Evolutionary conservation across 192 early-diverging fungal genomes (phyloP).

Genomic region (Jimgerdemannia lactiflua): DNA sequence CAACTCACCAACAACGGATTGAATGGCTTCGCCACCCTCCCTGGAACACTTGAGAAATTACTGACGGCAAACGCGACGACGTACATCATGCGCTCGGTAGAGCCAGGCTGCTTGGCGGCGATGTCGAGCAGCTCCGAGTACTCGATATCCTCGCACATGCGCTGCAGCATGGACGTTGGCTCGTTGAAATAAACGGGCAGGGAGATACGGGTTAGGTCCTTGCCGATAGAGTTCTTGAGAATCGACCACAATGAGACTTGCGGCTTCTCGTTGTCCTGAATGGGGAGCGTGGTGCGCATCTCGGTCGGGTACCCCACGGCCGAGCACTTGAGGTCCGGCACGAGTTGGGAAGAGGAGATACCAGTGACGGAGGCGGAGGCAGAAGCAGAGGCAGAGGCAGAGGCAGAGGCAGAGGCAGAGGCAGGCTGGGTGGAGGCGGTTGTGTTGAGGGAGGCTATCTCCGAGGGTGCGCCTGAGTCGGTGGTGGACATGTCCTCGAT

Average conservation of each 20-base stretch:
- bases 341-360: not conserved
- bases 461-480: not conserved
- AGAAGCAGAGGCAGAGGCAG: not conserved
- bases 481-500: not conserved
- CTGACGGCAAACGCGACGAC: slow-evolving; percentile 89
- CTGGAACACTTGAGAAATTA: slow-evolving; percentile 78
- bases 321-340: not conserved
- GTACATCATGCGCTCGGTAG: slow-evolving; percentile 65
- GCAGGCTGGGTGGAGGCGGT: not conserved
- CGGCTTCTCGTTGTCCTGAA: slow-evolving; percentile 48
- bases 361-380: not conserved
- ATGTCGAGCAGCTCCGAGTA: slow-evolving; percentile 80
- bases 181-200: slow-evolving; percentile 92
- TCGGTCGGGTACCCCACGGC: slow-evolving; percentile 31
- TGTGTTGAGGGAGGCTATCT: not conserved
- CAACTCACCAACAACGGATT: slow-evolving; percentile 70
- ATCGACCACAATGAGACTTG: slow-evolving; percentile 82
- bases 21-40: slow-evolving; percentile 85
- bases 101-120: slow-evolving; percentile 59
- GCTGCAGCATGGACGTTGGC: slow-evolving; percentile 81
- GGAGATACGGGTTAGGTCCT: slow-evolving; percentile 79
- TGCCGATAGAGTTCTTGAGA: slow-evolving; percentile 84
- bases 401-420: not conserved
- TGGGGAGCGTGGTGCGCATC: slow-evolving; percentile 47
- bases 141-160: slow-evolving; percentile 85